These are phyloP conservation scores for Zasmidium angulare DNA, from an alignment of 2,329 filamentous ascomycete species.

Conservation along the genomic window DNA sequence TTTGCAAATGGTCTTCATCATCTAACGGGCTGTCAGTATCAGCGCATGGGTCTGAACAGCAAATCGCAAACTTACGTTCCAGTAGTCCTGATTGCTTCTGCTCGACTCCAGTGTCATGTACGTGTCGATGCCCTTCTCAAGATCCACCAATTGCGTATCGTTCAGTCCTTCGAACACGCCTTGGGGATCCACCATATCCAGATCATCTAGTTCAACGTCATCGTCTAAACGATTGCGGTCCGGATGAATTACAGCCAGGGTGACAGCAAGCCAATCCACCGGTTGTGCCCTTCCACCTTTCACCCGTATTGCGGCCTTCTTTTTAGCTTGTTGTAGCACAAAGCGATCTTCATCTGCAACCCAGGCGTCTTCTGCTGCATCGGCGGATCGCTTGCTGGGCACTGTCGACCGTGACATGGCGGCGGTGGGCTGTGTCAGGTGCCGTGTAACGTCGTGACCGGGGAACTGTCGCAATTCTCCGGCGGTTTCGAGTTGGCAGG, in stretches of 20 bases:
- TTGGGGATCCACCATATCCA: constrained; percentile 77
- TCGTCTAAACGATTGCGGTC: constrained; percentile 79
- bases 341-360: constrained; percentile 95
- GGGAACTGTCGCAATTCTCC: constrained; percentile 1
- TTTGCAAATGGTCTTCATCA: constrained; percentile 78
- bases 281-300: constrained; percentile 87
- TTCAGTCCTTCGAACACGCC: constrained; percentile 74
- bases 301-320: constrained; percentile 93
- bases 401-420: constrained; percentile 36
- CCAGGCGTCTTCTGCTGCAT: constrained; percentile 60
- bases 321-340: constrained; percentile 94
- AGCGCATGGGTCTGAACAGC: constrained; percentile 11
- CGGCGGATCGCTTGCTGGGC: constrained; percentile 42
- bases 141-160: constrained; percentile 65
- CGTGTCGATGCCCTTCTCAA: constrained; percentile 78
- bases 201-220: constrained; percentile 69
- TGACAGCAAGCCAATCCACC: constrained; percentile 92
- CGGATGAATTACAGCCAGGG: constrained; percentile 80
- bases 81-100: constrained; percentile 78
- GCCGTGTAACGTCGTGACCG: constrained; percentile 14
- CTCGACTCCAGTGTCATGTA: constrained; percentile 81
- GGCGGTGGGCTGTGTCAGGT: not conserved
- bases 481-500: constrained; percentile 4
- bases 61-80: constrained; percentile 58
- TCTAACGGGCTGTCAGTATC: constrained; percentile 46